Evolutionary conservation across 768 basidiomycete species (phyloP), one percentile per base, ranked within the genome.

Genomic region (Lactarius pseudohatsudake): DNA sequence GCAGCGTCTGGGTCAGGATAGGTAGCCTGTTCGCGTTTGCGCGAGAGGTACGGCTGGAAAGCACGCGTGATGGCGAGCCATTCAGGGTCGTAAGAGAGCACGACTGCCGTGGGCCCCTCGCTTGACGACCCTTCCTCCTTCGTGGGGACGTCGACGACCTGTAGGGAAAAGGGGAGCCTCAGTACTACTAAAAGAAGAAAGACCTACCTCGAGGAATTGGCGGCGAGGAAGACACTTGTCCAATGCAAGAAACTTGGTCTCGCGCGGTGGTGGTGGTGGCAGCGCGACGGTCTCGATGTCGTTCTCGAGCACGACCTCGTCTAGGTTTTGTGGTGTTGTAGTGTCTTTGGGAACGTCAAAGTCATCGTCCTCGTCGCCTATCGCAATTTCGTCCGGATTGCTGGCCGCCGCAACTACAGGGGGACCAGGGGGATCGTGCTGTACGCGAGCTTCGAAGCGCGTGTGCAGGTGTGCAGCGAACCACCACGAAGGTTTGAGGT

Each of bases 391-490:
- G 62, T 85, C 84, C 2, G 84, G 84, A 64, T 85, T 84, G 28
- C 66, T 20, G 4, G 56, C 45, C 4, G 56, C 45, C 4, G 59
- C 59, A 1, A 50, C 45, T 11, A 50, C 61, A 11, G 70, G 61
- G 8, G 64, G 22, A 22, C 26, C 53, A 18, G 16, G 47, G 0
- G 20, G 61, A 7, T 64, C 71, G 47, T 91, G 87, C 3, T 75
- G 70, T 9, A 89, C 84, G 0, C 78, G 75, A 2, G 94, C 96
- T 66, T 94, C 89, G 72, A 90, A 98, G 59, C 90, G 87, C 57
- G 88, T 86, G 73, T 98, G 96, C 59, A 98, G 72, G 77, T 98
- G 96, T 0, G 94, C 96, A 4, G 92, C 77, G 75, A 97, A 97
- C 96, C 96, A 98, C 86, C 92, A 90, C 56, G 81, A 72, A 0